Evolutionary conservation across 1,139 yeast genomes (phyloP).

Genomic region (Tardiomyces digboiensis): DNA sequence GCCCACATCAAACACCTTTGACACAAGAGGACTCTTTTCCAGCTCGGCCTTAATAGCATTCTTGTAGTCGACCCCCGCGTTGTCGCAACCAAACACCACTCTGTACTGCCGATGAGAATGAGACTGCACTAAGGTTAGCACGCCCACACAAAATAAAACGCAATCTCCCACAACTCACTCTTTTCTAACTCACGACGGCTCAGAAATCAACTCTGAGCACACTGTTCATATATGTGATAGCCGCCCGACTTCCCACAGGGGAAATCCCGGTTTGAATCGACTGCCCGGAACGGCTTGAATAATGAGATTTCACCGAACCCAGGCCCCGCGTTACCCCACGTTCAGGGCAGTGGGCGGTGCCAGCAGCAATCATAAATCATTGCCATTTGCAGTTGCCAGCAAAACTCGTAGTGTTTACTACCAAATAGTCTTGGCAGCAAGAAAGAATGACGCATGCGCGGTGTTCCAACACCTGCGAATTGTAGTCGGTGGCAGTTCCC

Average conservation of each 20-base stretch:
- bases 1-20: slow-evolving; percentile 33
- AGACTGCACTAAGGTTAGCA: neutral
- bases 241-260: neutral
- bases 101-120: slow-evolving; percentile 5
- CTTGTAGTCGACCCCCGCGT: slow-evolving; percentile 38
- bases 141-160: neutral
- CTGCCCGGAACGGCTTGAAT: too few relatives aligned
- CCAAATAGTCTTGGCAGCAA: too few relatives aligned
- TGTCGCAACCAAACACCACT: slow-evolving; percentile 35
- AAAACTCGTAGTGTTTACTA: too few relatives aligned
- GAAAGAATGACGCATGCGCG: too few relatives aligned
- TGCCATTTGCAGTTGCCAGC: too few relatives aligned
- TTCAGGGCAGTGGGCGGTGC: too few relatives aligned
- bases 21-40: slow-evolving; percentile 24
- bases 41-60: slow-evolving; percentile 31
- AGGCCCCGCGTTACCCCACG: too few relatives aligned
- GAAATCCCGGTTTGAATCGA: slow-evolving; percentile 1
- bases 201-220: neutral
- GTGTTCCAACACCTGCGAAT: too few relatives aligned
- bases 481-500: too few relatives aligned
- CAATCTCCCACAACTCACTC: neutral
- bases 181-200: neutral
- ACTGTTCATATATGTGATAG: neutral
- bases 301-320: too few relatives aligned
- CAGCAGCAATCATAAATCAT: too few relatives aligned